Evolutionary conservation across 2,329 filamentous ascomycete genomes (phyloP), one percentile per base, ranked within the genome.

Genomic region (Macrophomina pseudophaseolina): DNA sequence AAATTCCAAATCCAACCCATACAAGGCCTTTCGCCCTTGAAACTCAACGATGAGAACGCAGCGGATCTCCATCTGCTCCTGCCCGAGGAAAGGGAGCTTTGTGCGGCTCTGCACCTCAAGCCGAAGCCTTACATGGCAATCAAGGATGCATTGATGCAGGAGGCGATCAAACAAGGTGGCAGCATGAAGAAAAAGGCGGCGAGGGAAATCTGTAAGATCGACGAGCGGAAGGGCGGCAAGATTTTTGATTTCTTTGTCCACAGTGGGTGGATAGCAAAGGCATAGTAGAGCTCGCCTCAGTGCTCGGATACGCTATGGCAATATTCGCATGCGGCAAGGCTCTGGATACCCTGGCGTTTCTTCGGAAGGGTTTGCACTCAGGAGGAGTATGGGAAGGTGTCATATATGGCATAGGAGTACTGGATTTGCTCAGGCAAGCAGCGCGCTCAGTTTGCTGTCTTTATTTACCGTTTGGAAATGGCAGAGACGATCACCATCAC

Each of bases 171-270:
- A 80, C 89, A 90, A 67, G 94, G 95, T 67, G 95, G 95, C 0
- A 87, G 85, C 12, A 81, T 99, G 7, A 98, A 97, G 84, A 97
- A 95, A 85, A 98, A 97, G 80, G 90, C 94, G 72, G 93, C 93
- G 2, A 91, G 90, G 75, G 91, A 96, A 74, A 90, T 98, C 32
- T 94, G 91, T 75, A 86, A 85, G 76, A 86, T 98, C 63, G 94
- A 98, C 74, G 87, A 88, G 9, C 91, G 91, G 70, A 98, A 97
- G 78, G 90, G 91, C 0, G 90, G 91, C 18, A 86, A 92, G 70
- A 88, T 98, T 67, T 97, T 94, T 79, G 95, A 98, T 78, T 98
- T 97, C 76, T 94, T 97, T 81, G 91, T 97, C 69, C 92, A 93
- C 75, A 90, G 89, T 66, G 95, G 94, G 2, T 98, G 94, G 93